Evolutionary conservation across 352 stramenopile species (phyloP).

Genomic region (Phytophthora macrochlamydospora): DNA sequence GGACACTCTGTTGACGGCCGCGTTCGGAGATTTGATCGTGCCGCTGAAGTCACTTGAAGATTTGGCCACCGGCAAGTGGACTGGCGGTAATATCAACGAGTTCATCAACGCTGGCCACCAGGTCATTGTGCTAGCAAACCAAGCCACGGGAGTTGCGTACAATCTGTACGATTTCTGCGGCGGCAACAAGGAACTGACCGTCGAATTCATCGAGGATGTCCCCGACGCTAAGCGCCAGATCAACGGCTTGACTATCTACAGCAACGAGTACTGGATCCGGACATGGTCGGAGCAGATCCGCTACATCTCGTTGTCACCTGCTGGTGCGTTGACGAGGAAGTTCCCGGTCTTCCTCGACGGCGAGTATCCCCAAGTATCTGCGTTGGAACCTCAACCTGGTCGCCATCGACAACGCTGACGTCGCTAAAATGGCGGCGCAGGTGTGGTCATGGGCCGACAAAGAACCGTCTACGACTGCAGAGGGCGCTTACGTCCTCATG

Average conservation of each 20-base stretch:
- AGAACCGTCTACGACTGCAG: slow-evolving; percentile 39
- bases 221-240: slow-evolving; percentile 43
- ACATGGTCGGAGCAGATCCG: slow-evolving; percentile 55
- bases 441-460: slow-evolving; percentile 64
- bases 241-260: slow-evolving; percentile 57
- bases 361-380: slow-evolving; percentile 49
- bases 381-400: slow-evolving; percentile 70
- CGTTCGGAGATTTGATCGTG: slow-evolving; percentile 57
- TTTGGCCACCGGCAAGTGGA: slow-evolving; percentile 37
- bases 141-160: slow-evolving; percentile 40
- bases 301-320: slow-evolving; percentile 50
- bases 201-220: slow-evolving; percentile 46
- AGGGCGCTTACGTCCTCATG: slow-evolving; percentile 38
- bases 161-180: slow-evolving; percentile 47
- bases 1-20: slow-evolving; percentile 44
- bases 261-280: slow-evolving; percentile 48
- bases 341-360: slow-evolving; percentile 41
- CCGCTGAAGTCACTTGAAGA: slow-evolving; percentile 41
- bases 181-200: slow-evolving; percentile 35
- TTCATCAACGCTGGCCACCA: slow-evolving; percentile 53
- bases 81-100: slow-evolving; percentile 41
- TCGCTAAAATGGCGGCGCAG: slow-evolving; percentile 59
- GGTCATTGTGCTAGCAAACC: slow-evolving; percentile 50
- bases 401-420: slow-evolving; percentile 45
- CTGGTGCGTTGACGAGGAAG: slow-evolving; percentile 25